A percentile compares a stretch with the other conserved stretches of the same genome.
Evolutionary conservation across 2,329 filamentous ascomycete species (phyloP).

Genomic region (Tolypocladium endophyticum): DNA sequence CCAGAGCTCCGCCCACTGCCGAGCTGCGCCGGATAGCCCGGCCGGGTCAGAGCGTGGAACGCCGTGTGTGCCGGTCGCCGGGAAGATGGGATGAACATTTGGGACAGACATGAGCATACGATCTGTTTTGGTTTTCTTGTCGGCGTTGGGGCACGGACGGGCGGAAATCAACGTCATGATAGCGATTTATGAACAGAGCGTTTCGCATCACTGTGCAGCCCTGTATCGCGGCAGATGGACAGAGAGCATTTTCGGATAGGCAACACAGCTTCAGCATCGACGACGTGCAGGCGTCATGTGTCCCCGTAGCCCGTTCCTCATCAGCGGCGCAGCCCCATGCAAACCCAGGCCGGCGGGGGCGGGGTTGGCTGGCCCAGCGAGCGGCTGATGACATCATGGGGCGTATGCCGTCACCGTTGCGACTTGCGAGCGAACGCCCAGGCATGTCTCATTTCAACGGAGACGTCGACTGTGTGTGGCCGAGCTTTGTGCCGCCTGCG

Average conservation of each 20-base stretch:
- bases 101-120: not conserved
- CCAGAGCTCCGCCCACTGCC: not conserved
- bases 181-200: not conserved
- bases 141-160: not conserved
- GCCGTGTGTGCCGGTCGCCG: not conserved
- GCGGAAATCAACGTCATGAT: not conserved
- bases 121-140: not conserved
- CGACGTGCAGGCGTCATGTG: not conserved
- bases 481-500: not conserved
- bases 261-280: no score
- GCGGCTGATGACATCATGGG: constrained; percentile 22
- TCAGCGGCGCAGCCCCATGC: not conserved
- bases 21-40: not conserved
- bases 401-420: constrained; percentile 15
- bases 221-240: not conserved
- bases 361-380: not conserved
- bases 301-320: not conserved
- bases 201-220: not conserved
- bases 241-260: not conserved
- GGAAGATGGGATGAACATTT: not conserved
- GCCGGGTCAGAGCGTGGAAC: not conserved
- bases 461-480: not conserved
- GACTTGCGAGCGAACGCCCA: not conserved
- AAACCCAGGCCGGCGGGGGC: not conserved
- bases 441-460: not conserved